phyloP scores from a whole-genome alignment of 768 basidiomycete genomes.

The Chiua virens region DNA sequence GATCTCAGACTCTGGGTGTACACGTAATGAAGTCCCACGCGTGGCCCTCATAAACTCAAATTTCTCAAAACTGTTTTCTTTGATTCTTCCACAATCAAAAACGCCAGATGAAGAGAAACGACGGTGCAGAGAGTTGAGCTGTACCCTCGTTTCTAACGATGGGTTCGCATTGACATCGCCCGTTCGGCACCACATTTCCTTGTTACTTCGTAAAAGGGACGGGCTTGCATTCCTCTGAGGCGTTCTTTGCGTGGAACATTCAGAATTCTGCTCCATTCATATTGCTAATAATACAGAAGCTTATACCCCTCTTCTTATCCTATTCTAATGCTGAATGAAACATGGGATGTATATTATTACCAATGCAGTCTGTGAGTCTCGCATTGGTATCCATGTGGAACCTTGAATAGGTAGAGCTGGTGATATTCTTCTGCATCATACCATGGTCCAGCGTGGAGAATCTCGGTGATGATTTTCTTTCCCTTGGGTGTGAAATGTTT shows the following conservation, averaged over 20 bases:
- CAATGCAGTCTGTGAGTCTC: conserved; percentile 85
- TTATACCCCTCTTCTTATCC: not conserved
- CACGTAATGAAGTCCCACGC: conserved; percentile 25
- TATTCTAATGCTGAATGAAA: no score
- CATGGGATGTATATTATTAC: conserved; percentile 38
- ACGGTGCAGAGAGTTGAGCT: conserved; percentile 61
- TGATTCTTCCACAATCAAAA: conserved; percentile 51
- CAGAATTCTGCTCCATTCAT: no score
- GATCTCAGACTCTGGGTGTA: no score
- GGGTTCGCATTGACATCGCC: conserved; percentile 59
- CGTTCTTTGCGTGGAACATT: conserved; percentile 30
- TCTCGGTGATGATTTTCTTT: conserved; percentile 75
- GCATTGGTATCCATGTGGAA: conserved; percentile 89
- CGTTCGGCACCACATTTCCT: conserved; percentile 60
- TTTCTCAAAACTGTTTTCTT: not conserved
- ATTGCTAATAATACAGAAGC: not conserved
- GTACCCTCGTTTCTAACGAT: conserved; percentile 33
- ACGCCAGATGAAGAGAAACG: conserved; percentile 51
- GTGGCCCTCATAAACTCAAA: not conserved
- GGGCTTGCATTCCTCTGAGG: conserved; percentile 56
- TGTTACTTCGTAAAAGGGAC: conserved; percentile 60
- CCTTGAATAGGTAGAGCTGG: conserved; percentile 76
- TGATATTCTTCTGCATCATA: conserved; percentile 83
- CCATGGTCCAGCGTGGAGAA: conserved; percentile 71
- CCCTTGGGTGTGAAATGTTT: conserved; percentile 78